Evolutionary conservation across 1,284 basidiomycete genomes (phyloP).

Genomic region (Malassezia caprae): DNA sequence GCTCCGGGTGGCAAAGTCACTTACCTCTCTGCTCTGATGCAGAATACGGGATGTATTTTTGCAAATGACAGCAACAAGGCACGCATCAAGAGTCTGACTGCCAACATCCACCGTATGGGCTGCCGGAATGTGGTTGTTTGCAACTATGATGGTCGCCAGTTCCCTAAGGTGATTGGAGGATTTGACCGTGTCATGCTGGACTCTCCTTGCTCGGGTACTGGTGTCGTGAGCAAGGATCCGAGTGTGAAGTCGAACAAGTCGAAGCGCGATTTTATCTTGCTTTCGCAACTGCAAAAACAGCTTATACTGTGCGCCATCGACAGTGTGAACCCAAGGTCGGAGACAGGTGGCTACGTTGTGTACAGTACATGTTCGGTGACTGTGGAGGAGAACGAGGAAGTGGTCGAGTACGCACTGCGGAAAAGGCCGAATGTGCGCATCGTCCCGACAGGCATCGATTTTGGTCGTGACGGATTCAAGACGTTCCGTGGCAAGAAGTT

Average conservation of each 20-base stretch:
- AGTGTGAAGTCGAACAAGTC: constrained; percentile 98
- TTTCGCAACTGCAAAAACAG: constrained; percentile 96
- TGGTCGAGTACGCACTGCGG: constrained; percentile 93
- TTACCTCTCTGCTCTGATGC: constrained; percentile 58
- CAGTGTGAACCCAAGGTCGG: constrained; percentile 76
- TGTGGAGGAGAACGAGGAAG: constrained; percentile 95
- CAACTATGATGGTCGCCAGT: constrained; percentile 93
- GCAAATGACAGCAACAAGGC: constrained; percentile 95
- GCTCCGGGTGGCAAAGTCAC: constrained; percentile 97
- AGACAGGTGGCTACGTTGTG: constrained; percentile 85
- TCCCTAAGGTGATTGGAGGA: constrained; percentile 98
- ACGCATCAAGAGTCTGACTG: constrained; percentile 87
- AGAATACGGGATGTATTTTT: constrained; percentile 96
- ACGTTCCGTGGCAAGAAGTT: constrained; percentile 81
- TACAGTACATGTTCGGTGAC: constrained; percentile 99
- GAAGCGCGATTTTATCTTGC: constrained; percentile 75
- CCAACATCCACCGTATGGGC: constrained; percentile 90
- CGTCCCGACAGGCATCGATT: constrained; percentile 82
- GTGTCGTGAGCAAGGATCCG: constrained; percentile 93
- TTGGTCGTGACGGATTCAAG: constrained; percentile 84
- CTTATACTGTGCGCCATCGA: constrained; percentile 96
- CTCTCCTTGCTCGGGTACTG: constrained; percentile 94
- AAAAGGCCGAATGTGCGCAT: constrained; percentile 92
- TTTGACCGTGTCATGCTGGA: constrained; percentile 94
- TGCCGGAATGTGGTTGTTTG: constrained; percentile 97